Evolutionary conservation across 2,329 filamentous ascomycete genomes (phyloP), one percentile per base, ranked within the genome.

Genomic region (Aspergillus sclerotialis): DNA sequence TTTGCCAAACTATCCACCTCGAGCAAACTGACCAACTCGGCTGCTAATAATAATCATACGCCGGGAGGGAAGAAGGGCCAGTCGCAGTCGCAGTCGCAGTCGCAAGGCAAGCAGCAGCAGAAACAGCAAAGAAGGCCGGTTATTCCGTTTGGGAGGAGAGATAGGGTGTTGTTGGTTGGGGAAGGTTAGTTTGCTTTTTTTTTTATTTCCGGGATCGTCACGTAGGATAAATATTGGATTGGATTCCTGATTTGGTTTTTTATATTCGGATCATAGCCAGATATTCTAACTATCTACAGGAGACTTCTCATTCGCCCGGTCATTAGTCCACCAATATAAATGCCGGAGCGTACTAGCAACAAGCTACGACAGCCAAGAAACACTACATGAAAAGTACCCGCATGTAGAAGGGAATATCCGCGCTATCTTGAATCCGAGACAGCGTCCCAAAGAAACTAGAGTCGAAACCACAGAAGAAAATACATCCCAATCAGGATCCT

Each of bases 301-400:
- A 12, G 66, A 70, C 34, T 70, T 70, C 41, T 70, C 67, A 12
- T 70, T 70, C 46, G 60, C 65, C 10, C 53, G 58, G 32, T 68
- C 67, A 4, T 47, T 70, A 16, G 56, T 58, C 31, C 54, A 45
- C 16, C 54, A 65, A 39, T 59, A 69, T 46, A 53, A 53, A 36
- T 67, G 63, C 43, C 56, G 48, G 31, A 48, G 55, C 28, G 39
- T 70, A 7, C 48, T 61, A 17, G 64, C 67, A 7, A 70, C 67
- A 21, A 64, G 61, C 43, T 69, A 66, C 40, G 67, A 70, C 42
- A 61, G 57, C 9, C 49, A 56, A 33, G 56, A 64, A 16, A 49
- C 46, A 33, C 69, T 95, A 1, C 60, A 68, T 8, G 68, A 64
- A 40, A 94, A 94, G 62, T 89, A 90, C 49, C 85, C 86, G 0